Base-by-base conservation (phyloP, 73 alveolate species). In the Durusdinium trenchii region DNA sequence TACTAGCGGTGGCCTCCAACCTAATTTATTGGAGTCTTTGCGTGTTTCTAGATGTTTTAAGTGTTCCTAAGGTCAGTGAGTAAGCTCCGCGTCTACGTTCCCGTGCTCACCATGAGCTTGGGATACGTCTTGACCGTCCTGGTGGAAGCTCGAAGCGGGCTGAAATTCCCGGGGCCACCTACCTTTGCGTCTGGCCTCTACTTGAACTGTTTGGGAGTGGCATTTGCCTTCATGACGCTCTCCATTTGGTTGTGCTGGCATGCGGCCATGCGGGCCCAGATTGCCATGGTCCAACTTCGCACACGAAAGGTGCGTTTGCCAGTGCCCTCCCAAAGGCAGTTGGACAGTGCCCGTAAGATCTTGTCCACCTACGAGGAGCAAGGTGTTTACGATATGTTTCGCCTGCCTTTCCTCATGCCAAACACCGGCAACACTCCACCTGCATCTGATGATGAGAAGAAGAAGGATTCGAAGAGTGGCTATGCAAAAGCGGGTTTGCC, bases 101-200 rank as follows among this genome's bases (percentile, higher is more conserved):
- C 95, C n/a, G 95, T 71, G 86, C 86, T 91, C 40, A 71, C 98
- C 52, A 91, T 91, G 98, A 91, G 89, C 76, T 69, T 64, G 89
- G 86, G 89, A 3, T 91, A 91, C 54, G 86, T 64, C 78, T 76
- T 91, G 76, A 91, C 98, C 87, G 98, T 91, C 23, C 47, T 91
- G 98, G 98, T 91, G 98, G 98, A 91, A 71, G 98, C 89, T 18
- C 98, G 98, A 42, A 61, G 79, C 43, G 95, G 95, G 61, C 42
- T 91, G 87, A 91, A 91, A 38, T 91, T 91, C 40, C 98, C 98
- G 18, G 98, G 89, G 43, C 98, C 98, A 46, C 98, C 98, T 28
- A 91, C 98, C 73, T 91, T 91, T 14, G 98, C 98, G 9, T 91
- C 98, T 14, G 98, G 98, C 35, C 69, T 91, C 76, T 81, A 81